Conservation (phyloP, 352 stramenopile species). For the Pythium dissotocum region DNA sequence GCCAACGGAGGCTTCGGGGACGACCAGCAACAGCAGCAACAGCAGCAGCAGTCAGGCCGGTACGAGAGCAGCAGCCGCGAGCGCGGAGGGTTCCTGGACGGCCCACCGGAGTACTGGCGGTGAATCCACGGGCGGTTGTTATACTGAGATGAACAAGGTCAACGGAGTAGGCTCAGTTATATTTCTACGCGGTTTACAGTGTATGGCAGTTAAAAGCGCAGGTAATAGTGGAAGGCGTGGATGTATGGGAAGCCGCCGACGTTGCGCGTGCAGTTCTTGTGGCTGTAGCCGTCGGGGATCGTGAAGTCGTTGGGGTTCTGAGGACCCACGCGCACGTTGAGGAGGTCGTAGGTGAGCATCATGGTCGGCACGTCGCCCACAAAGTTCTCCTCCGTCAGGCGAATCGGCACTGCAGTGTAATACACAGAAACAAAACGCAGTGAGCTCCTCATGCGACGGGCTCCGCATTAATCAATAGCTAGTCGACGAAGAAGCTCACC, state of each 20-base stretch:
- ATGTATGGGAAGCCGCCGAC: conserved; percentile 77
- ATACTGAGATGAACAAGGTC: background rate
- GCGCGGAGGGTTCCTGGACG: conserved; percentile 23
- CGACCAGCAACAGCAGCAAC: conserved; percentile 23
- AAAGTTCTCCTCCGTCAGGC: conserved; percentile 62
- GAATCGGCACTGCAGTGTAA: conserved; percentile 49
- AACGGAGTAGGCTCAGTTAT: background rate
- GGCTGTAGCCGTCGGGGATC: conserved; percentile 61
- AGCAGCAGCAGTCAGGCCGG: conserved; percentile 11
- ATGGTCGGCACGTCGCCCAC: conserved; percentile 45
- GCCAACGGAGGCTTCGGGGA: conserved; percentile 20
- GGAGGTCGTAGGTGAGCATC: conserved; percentile 65
- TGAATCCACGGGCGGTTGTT: conserved; percentile 1
- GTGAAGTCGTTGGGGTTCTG: conserved; percentile 44
- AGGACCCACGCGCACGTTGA: conserved; percentile 49
- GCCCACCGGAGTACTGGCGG: conserved; percentile 25
- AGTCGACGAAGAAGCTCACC: conserved; percentile 21
- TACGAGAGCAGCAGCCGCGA: conserved; percentile 20
- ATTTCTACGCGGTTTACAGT: background rate
- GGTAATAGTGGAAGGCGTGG: conserved; percentile 75
- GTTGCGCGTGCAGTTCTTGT: conserved; percentile 55
- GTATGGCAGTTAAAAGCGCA: conserved; percentile 47
- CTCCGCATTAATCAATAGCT: background rate
- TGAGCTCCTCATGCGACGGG: background rate
- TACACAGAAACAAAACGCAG: background rate